Percentiles rank a stretch among this genome's conserved stretches.
These are phyloP conservation scores for Diphasiastrum complanatum DNA, from an alignment of 83 land plant genomes.

Conservation along the genomic window DNA sequence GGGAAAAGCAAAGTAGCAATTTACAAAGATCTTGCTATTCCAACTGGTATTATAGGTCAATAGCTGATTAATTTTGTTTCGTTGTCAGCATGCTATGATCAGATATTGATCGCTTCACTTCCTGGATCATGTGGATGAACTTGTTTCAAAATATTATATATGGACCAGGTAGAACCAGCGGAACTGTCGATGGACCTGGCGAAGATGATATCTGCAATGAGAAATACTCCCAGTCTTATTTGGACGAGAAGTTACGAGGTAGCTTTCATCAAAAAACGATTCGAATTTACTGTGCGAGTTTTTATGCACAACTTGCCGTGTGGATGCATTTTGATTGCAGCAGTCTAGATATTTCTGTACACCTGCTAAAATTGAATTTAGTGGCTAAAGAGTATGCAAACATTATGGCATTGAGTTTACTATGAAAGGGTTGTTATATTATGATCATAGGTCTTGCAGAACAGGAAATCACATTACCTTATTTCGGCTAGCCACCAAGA, in stretches of 20 bases:
- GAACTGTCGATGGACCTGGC: slow-evolving; percentile 97
- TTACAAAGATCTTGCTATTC: no score
- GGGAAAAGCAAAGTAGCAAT: no score
- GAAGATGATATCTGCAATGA: slow-evolving; percentile 81
- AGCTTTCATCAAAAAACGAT: neutral
- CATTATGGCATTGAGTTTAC: no score
- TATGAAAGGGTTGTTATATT: neutral
- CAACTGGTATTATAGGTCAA: no score
- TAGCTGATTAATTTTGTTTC: no score
- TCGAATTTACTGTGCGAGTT: neutral
- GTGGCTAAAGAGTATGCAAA: neutral
- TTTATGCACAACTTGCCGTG: no score
- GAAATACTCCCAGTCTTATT: slow-evolving; percentile 66
- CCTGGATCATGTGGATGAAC: no score
- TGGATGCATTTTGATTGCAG: no score
- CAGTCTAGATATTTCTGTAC: no score
- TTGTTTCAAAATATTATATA: slow-evolving; percentile 11
- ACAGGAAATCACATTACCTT: slow-evolving; percentile 75
- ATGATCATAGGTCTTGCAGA: slow-evolving; percentile 72
- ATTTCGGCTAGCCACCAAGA: slow-evolving; percentile 74
- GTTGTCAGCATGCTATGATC: no score
- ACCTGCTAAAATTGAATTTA: no score
- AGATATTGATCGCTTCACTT: no score
- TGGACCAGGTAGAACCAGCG: slow-evolving; percentile 82
- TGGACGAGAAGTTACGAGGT: slow-evolving; percentile 96